Evolutionary conservation across 1,139 yeast genomes (phyloP).

Genomic region (Geotrichum bryndzae): DNA sequence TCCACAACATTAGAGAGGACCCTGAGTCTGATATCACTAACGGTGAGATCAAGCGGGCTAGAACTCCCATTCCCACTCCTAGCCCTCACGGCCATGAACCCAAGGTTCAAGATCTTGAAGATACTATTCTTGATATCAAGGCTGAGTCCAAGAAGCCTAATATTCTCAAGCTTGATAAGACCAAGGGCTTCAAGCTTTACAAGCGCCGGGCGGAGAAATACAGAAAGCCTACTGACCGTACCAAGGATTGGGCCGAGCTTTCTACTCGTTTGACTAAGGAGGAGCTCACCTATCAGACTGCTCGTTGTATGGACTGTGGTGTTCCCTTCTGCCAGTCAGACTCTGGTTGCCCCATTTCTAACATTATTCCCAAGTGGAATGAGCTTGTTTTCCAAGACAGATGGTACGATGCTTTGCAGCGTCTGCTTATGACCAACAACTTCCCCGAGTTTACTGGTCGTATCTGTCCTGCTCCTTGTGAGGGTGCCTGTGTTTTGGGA

Average conservation of each 20-base stretch:
- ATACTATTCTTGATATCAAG: conserved; percentile 65
- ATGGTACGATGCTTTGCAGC: conserved; percentile 91
- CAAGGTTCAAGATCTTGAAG: conserved; percentile 82
- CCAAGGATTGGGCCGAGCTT: conserved; percentile 90
- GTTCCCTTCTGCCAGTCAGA: conserved; percentile 98
- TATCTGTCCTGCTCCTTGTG: conserved; percentile 99
- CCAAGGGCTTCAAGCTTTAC: conserved; percentile 90
- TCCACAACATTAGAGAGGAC: conserved; percentile 66
- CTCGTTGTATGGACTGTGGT: conserved; percentile 99
- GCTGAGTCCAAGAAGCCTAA: conserved; percentile 58
- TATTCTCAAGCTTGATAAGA: conserved; percentile 63
- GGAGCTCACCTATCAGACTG: conserved; percentile 85
- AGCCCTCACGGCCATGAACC: conserved; percentile 57
- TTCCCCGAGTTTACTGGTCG: conserved; percentile 98
- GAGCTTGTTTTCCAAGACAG: conserved; percentile 92
- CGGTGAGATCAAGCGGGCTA: conserved; percentile 52
- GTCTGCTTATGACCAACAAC: conserved; percentile 91
- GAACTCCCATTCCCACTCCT: conserved; percentile 21
- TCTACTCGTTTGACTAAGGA: conserved; percentile 75
- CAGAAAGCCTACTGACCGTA: conserved; percentile 69
- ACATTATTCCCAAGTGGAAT: conserved; percentile 96
- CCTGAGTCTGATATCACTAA: conserved; percentile 84
- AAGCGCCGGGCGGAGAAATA: conserved; percentile 83
- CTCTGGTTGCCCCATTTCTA: conserved; percentile 96
- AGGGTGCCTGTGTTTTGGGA: conserved; percentile 95